Evolutionary conservation across 1,139 yeast species (phyloP).

Genomic region (Hemisphaericaspora xylofermentans): DNA sequence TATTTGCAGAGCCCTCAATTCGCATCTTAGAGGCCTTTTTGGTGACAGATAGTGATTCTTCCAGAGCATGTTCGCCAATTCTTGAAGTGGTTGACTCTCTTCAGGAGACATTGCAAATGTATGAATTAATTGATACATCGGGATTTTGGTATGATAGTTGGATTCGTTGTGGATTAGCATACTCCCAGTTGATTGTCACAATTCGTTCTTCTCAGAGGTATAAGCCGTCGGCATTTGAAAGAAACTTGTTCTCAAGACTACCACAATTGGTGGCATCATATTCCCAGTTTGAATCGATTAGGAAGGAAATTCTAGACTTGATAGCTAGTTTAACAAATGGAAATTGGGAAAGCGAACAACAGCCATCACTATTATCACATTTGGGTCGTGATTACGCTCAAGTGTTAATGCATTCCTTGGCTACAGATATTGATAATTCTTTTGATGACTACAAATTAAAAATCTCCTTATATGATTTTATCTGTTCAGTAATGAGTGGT

Average conservation of each 20-base stretch:
- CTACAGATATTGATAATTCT: conserved; percentile 58
- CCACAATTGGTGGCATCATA: conserved; percentile 63
- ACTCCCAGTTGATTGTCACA: conserved; percentile 47
- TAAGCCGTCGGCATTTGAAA: conserved; percentile 66
- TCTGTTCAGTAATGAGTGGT: conserved; percentile 73
- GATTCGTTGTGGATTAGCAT: conserved; percentile 41
- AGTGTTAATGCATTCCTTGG: conserved; percentile 56
- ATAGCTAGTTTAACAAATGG: conserved; percentile 64
- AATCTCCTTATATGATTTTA: conserved; percentile 63
- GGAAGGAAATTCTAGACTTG: conserved; percentile 54
- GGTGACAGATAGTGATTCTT: conserved; percentile 47
- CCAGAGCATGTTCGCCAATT: conserved; percentile 58
- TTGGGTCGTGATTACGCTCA: conserved; percentile 65
- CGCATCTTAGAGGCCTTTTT: conserved; percentile 58
- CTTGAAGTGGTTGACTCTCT: conserved; percentile 50
- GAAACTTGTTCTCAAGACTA: conserved; percentile 52
- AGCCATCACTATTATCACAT: conserved; percentile 81
- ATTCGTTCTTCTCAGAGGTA: conserved; percentile 53
- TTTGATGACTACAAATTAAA: conserved; percentile 58
- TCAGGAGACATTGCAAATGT: conserved; percentile 33
- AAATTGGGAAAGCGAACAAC: conserved; percentile 52
- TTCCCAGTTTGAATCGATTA: conserved; percentile 45
- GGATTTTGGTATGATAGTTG: conserved; percentile 45
- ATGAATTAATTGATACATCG: conserved; percentile 43
- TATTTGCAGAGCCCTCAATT: conserved; percentile 50